Conservation (phyloP, 768 basidiomycete genomes). For the Kwoniella europaea region DNA sequence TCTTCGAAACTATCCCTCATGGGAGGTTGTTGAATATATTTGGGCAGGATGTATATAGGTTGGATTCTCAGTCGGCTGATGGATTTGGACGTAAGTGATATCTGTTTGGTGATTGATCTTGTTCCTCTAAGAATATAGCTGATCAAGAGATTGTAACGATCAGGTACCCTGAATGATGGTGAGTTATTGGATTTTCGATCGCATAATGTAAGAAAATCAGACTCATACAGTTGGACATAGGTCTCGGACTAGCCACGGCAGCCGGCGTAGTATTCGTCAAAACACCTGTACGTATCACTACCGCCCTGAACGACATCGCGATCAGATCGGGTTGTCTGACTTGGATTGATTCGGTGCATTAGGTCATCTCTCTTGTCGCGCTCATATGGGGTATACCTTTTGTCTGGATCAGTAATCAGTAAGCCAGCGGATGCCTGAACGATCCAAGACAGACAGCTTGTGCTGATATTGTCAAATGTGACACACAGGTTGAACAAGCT, state of each 20-base stretch:
- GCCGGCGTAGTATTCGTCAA: constrained; percentile 24
- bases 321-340: too few species aligned
- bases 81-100: constrained; percentile 42
- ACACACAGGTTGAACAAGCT: constrained; percentile 32
- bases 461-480: neutral
- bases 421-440: constrained; percentile 2
- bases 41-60: constrained; percentile 42
- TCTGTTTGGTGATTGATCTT: neutral
- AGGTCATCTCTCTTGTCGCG: constrained; percentile 30
- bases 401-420: constrained; percentile 37
- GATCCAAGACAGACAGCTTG: neutral
- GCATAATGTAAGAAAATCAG: neutral
- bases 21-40: constrained; percentile 54
- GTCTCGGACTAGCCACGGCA: constrained; percentile 18
- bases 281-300: constrained; percentile 23
- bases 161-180: constrained; percentile 22
- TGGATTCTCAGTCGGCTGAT: constrained; percentile 47
- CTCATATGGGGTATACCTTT: constrained; percentile 35
- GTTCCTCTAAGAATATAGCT: neutral
- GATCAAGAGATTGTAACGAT: neutral
- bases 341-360: neutral
- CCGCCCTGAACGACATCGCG: too few species aligned
- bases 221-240: neutral
- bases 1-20: constrained; percentile 49
- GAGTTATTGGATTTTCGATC: neutral